Conservation (phyloP, 2,329 filamentous ascomycete genomes). For the Calonectria pseudoturangicola region DNA sequence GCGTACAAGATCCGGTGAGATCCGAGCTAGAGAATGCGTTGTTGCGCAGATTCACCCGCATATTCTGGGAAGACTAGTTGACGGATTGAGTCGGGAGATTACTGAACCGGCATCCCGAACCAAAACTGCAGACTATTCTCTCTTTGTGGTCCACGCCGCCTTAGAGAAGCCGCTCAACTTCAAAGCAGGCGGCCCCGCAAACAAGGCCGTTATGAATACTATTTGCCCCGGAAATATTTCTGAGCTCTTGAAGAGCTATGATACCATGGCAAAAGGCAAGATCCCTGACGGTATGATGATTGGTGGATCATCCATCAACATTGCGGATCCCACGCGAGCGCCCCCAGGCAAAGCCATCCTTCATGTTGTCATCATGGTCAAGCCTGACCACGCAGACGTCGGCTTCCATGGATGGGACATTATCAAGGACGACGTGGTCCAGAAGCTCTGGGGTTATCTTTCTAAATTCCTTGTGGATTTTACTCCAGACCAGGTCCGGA, state of each 20-base stretch:
- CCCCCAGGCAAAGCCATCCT: background rate
- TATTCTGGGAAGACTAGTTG: background rate
- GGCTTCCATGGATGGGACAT: conserved; percentile 13
- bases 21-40: background rate
- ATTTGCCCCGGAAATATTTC: background rate
- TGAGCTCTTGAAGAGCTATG: background rate
- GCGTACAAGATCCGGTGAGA: background rate
- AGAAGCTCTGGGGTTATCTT: background rate
- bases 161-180: conserved; percentile 3
- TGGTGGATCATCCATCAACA: background rate
- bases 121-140: background rate
- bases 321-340: background rate
- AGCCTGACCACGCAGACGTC: background rate
- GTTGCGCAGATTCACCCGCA: background rate
- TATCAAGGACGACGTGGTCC: background rate
- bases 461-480: background rate
- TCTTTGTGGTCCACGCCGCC: background rate
- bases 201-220: background rate
- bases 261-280: background rate
- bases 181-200: background rate
- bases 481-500: background rate
- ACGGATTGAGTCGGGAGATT: background rate
- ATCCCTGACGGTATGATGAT: background rate
- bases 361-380: conserved; percentile 5
- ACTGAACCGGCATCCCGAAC: background rate